A percentile compares a stretch with the other conserved stretches of the same genome.
Conservation (phyloP, 2,329 filamentous ascomycete species). For the Pseudocercospora fuligena region DNA sequence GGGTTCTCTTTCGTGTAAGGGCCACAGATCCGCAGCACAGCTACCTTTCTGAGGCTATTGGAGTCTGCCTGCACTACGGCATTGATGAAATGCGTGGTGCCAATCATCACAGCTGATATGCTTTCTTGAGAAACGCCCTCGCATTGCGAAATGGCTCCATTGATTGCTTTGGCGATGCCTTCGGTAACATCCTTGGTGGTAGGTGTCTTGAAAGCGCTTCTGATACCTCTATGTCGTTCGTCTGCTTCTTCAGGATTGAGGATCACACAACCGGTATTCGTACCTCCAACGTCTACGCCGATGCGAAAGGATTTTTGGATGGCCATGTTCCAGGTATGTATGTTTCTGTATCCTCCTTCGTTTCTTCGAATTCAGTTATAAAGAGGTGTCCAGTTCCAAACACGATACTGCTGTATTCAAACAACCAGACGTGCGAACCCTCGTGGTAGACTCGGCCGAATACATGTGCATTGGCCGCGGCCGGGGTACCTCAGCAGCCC, state of each 20-base stretch:
- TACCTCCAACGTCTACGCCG: conserved; percentile 4
- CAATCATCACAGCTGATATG: conserved; percentile 9
- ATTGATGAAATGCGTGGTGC: conserved; percentile 11
- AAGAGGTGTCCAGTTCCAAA: too few relatives aligned
- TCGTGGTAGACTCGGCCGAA: background rate
- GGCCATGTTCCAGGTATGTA: background rate
- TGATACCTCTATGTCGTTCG: background rate
- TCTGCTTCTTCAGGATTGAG: conserved; percentile 9
- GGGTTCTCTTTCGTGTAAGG: conserved; percentile 10
- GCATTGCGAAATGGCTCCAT: background rate
- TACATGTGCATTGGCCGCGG: background rate
- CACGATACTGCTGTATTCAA: background rate
- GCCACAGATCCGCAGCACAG: background rate
- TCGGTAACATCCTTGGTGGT: conserved; percentile 6
- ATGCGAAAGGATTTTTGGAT: conserved; percentile 1
- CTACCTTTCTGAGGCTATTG: background rate
- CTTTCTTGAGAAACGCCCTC: background rate
- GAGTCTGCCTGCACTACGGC: conserved; percentile 6
- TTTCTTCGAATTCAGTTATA: too few relatives aligned
- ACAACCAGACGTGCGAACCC: background rate
- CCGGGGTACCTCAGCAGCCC: background rate
- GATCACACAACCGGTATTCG: conserved; percentile 5
- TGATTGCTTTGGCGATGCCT: conserved; percentile 4
- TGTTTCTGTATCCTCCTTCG: background rate
- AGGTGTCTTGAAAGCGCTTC: conserved; percentile 10